Percentiles rank a stretch among this genome's conserved stretches.
These are phyloP conservation scores for Rhizopus microsporus DNA, from an alignment of 371 early-diverging fungal species.

Conservation along the genomic window DNA sequence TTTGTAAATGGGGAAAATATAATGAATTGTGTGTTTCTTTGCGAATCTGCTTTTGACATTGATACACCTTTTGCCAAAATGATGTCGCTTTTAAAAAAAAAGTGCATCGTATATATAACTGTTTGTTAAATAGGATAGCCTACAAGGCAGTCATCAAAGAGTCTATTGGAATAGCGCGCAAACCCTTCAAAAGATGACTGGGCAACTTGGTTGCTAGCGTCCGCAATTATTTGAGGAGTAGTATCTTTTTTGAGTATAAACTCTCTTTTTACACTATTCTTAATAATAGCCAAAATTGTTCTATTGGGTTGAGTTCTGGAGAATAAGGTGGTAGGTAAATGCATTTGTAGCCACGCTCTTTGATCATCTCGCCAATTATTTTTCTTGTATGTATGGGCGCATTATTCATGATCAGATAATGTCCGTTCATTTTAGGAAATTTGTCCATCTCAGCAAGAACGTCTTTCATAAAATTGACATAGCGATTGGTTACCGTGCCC, in stretches of 20 bases:
- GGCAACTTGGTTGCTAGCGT: slow-evolving; percentile 16
- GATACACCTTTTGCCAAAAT: too few relatives aligned
- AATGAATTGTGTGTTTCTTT: too few relatives aligned
- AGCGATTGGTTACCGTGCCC: slow-evolving; percentile 14
- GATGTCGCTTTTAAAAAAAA: too few relatives aligned
- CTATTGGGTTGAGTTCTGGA: slow-evolving; percentile 29
- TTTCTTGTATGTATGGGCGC: slow-evolving; percentile 20
- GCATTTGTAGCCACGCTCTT: slow-evolving; percentile 15
- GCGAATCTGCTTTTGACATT: too few relatives aligned
- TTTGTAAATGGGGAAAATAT: neutral
- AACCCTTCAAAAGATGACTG: slow-evolving; percentile 11
- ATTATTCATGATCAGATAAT: slow-evolving; percentile 26
- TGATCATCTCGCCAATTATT: slow-evolving; percentile 12
- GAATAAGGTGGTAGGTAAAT: slow-evolving; percentile 28
- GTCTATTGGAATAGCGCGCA: slow-evolving; percentile 10
- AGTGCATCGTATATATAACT: slow-evolving; percentile 4
- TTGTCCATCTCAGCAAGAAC: slow-evolving; percentile 21
- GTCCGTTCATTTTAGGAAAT: slow-evolving; percentile 23
- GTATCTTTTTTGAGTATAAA: slow-evolving; percentile 21
- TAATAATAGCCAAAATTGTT: slow-evolving; percentile 26
- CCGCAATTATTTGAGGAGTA: slow-evolving; percentile 20
- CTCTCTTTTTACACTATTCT: slow-evolving; percentile 15
- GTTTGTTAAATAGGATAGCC: slow-evolving; percentile 9
- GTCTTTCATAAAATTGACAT: slow-evolving; percentile 19
- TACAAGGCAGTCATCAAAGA: slow-evolving; percentile 14